Evolutionary conservation across 75 land plant genomes (phyloP).

Genomic region (Isoetes taiwanensis): DNA sequence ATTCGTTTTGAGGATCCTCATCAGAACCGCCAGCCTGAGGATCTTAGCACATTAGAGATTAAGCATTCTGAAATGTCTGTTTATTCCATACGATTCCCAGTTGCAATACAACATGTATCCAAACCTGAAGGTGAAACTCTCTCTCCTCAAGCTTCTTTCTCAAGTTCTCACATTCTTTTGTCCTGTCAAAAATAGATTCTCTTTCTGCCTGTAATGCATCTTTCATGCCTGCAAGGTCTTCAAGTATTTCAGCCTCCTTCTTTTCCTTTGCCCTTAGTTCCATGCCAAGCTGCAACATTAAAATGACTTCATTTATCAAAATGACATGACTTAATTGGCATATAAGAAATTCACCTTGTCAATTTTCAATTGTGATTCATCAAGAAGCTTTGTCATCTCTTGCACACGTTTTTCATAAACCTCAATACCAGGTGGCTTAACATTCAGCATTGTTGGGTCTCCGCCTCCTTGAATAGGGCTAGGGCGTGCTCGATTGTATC

Average conservation of each 20-base stretch:
- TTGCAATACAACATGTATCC: neutral
- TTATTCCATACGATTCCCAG: slow-evolving; percentile 6
- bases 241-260: slow-evolving; percentile 19
- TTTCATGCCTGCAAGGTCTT: slow-evolving; percentile 23
- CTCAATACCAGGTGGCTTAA: slow-evolving; percentile 15
- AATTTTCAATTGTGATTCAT: slow-evolving; percentile 10
- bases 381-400: slow-evolving; percentile 22
- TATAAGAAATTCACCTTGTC: slow-evolving; percentile 8
- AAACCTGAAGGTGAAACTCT: slow-evolving; percentile 26
- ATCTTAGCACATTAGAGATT: neutral
- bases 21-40: slow-evolving; percentile 7
- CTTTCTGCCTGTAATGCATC: slow-evolving; percentile 19
- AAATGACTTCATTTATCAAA: neutral
- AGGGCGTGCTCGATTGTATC: slow-evolving; percentile 1
- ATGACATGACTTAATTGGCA: neutral
- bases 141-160: slow-evolving; percentile 18
- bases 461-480: neutral
- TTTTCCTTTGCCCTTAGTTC: slow-evolving; percentile 22
- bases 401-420: slow-evolving; percentile 17
- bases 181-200: slow-evolving; percentile 16
- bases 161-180: slow-evolving; percentile 20
- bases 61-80: slow-evolving; percentile 5
- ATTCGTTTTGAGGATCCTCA: slow-evolving; percentile 21
- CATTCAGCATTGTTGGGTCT: neutral
- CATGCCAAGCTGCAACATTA: slow-evolving; percentile 14